These are phyloP conservation scores for Lachnellula hyalina DNA, from an alignment of 2,329 filamentous ascomycete species.

Conservation along the genomic window DNA sequence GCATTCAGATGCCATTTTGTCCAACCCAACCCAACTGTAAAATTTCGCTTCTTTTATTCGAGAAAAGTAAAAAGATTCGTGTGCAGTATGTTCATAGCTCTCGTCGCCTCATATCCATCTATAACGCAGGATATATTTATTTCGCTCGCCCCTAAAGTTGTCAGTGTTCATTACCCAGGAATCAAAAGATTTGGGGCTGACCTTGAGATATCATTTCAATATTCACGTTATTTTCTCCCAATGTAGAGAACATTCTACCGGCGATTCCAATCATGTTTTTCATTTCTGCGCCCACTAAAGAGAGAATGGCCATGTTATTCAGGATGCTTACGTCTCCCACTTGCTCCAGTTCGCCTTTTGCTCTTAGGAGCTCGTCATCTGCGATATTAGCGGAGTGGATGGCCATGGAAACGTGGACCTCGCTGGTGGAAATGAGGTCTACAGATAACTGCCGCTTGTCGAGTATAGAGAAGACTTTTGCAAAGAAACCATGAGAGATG, in stretches of 20 bases:
- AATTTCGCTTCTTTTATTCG: constrained; percentile 41
- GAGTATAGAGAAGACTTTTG: constrained; percentile 85
- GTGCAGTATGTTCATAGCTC: constrained; percentile 93
- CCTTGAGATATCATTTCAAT: constrained; percentile 99
- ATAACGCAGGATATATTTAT: constrained; percentile 99
- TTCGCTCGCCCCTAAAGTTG: constrained; percentile 75
- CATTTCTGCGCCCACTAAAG: constrained; percentile 90
- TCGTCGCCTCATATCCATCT: constrained; percentile 80
- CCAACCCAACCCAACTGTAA: background rate
- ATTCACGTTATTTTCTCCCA: constrained; percentile 91
- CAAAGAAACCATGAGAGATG: constrained; percentile 93
- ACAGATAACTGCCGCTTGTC: constrained; percentile 84
- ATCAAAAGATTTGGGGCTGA: constrained; percentile 34
- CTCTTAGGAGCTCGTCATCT: constrained; percentile 58
- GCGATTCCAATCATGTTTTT: constrained; percentile 96
- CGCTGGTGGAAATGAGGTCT: constrained; percentile 91
- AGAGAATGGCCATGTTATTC: constrained; percentile 90
- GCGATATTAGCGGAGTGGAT: constrained; percentile 72
- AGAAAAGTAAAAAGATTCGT: constrained; percentile 96
- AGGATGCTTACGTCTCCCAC: constrained; percentile 90
- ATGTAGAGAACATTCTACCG: constrained; percentile 88
- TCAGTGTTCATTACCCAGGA: constrained; percentile 6
- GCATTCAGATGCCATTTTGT: background rate
- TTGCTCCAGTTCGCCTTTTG: constrained; percentile 66
- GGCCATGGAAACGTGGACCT: constrained; percentile 97